Evolutionary conservation across 2,329 filamentous ascomycete genomes (phyloP), one percentile per base, ranked within the genome.

Genomic region (Hypoxylon sp.): DNA sequence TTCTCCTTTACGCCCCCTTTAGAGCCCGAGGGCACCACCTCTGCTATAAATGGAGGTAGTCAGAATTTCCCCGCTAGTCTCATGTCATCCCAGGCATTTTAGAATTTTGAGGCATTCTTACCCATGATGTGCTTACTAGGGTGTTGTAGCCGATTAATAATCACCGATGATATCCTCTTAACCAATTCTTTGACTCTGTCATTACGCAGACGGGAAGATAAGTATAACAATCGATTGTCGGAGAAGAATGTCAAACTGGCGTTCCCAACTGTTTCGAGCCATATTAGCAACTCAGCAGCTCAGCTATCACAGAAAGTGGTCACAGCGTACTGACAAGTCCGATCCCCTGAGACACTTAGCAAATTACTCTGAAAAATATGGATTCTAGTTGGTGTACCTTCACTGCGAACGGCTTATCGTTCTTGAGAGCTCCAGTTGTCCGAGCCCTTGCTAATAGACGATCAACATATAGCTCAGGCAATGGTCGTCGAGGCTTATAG

Each of bases 111-210:
- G 6, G 25, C 2, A 2, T 30, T 7, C 2, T n/a, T 30, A 17
- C 28, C n/a, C n/a, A 30, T 49, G 4, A 21, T 25, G 32, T 48
- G 25, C 57, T 14, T 53, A 38, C 60, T 45, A 45, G 60, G 59
- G 11, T 58, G 52, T 17, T 56, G 41, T 49, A 60, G 50, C n/a
- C 62, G 65, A 60, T 28, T 52, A 43, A 50, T 50, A 36, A 79
- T 70, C 17, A 75, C 56, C 10, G 56, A 53, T 9, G 74, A 75
- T 55, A 79, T 78, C 38, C 74, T 69, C 17, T 68, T 62, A 1
- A 77, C 69, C 9, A 78, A 64, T 19, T 77, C 72, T 14, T 74
- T 74, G 45, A 78, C 74, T 57, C 75, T 76, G 36, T 73, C 73
- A 61, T 78, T 78, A 10, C 66, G 64, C 2, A 79, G 66, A 1